Conservation (phyloP, 495 filamentous ascomycete genomes). For the Usnea hakonensis region DNA sequence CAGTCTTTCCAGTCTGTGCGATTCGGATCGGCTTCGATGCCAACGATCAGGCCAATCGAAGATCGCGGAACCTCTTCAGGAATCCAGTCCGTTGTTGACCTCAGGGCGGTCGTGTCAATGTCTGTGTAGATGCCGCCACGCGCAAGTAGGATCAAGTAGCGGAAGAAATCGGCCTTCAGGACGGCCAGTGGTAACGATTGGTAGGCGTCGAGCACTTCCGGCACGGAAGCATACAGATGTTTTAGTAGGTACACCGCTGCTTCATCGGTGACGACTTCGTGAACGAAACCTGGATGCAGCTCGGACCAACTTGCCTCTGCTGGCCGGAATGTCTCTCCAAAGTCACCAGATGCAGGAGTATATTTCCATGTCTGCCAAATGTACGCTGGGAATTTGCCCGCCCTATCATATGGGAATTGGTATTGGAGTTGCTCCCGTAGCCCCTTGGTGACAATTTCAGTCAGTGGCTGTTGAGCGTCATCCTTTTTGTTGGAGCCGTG, state of each 20-base stretch:
- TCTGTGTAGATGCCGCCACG: constrained; percentile 94
- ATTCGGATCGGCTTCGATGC: constrained; percentile 95
- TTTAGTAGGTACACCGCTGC: constrained; percentile 73
- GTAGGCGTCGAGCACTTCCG: constrained; percentile 91
- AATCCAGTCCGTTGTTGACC: constrained; percentile 80
- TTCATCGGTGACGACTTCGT: constrained; percentile 92
- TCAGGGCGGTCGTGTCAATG: constrained; percentile 84
- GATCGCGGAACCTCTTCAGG: constrained; percentile 67
- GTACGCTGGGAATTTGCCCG: constrained; percentile 85
- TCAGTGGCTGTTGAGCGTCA: constrained; percentile 40
- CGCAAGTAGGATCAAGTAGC: constrained; percentile 88
- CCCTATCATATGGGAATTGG: constrained; percentile 87
- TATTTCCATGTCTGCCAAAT: constrained; percentile 99
- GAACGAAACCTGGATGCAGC: constrained; percentile 81
- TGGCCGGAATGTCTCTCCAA: constrained; percentile 63
- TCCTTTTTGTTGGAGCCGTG: constrained; percentile 25
- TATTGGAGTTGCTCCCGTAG: constrained; percentile 80
- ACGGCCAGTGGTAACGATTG: constrained; percentile 75
- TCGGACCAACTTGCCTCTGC: constrained; percentile 88
- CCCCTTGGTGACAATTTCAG: constrained; percentile 52
- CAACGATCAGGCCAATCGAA: constrained; percentile 76
- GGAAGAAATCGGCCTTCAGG: constrained; percentile 96
- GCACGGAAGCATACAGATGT: constrained; percentile 79
- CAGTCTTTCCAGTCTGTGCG: constrained; percentile 86
- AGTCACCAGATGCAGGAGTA: constrained; percentile 71